Percentiles rank a stretch among this genome's conserved stretches.
These are phyloP conservation scores for Auricularia cornea DNA, from an alignment of 768 basidiomycete species.

Conservation along the genomic window DNA sequence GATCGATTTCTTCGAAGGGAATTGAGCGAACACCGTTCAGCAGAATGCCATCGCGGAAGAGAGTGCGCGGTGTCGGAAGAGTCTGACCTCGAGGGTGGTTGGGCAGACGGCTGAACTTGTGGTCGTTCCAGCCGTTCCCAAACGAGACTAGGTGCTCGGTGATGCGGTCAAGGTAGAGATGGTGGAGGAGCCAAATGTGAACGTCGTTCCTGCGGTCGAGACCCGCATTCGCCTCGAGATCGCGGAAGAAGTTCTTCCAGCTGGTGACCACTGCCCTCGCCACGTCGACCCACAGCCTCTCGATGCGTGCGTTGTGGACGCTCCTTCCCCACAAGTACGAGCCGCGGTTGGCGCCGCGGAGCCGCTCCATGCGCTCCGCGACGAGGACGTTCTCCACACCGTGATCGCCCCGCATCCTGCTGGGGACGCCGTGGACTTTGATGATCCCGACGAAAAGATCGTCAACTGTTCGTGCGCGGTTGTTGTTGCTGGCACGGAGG, in stretches of 20 bases:
- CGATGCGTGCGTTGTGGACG: slow-evolving; percentile 34
- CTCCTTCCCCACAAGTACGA: slow-evolving; percentile 25
- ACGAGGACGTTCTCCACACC: no score
- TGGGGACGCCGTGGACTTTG: slow-evolving; percentile 22
- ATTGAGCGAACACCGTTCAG: no score
- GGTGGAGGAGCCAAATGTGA: slow-evolving; percentile 35
- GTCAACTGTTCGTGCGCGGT: slow-evolving; percentile 31
- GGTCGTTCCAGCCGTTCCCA: slow-evolving; percentile 29
- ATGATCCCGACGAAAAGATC: slow-evolving; percentile 23
- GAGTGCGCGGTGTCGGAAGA: no score
- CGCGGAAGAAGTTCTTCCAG: slow-evolving; percentile 39
- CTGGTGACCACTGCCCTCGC: slow-evolving; percentile 16
- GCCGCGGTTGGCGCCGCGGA: slow-evolving; percentile 2
- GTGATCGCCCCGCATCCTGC: slow-evolving; percentile 15
- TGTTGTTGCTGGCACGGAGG: slow-evolving; percentile 32
- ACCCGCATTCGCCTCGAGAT: slow-evolving; percentile 28
- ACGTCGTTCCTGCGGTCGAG: slow-evolving; percentile 18
- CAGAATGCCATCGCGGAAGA: no score
- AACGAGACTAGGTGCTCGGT: slow-evolving; percentile 25
- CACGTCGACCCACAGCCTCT: slow-evolving; percentile 31
- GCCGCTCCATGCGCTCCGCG: slow-evolving; percentile 11
- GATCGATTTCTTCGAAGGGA: no score
- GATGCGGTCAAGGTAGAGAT: slow-evolving; percentile 27
- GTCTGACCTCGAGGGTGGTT: no score
- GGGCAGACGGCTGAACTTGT: no score